Evolutionary conservation across 2,329 filamentous ascomycete species (phyloP), one percentile per base, ranked within the genome.

Genomic region (Decorospora gaudefroyi): DNA sequence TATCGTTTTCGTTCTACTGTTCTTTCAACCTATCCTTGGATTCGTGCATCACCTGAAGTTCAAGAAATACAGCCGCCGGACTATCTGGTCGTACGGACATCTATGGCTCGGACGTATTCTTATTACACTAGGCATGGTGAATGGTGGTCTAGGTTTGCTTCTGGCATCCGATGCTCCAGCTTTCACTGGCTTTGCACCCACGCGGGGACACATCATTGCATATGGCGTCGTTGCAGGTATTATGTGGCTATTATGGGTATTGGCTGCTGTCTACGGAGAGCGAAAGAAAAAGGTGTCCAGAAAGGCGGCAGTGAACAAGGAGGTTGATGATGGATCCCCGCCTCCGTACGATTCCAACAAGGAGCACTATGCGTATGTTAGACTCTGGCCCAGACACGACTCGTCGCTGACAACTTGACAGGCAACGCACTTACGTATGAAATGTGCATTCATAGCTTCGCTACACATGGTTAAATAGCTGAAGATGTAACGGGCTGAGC

Each of bases 21-120:
- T 83, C 7, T 78, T 84, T 51, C 78, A 81, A 51, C 78, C 78
- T 0, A 62, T 74, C 1, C 69, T 79, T 21, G 79, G 79, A 2
- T 51, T 74, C 7, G 46, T 79, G 2, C 79, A 82, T 46, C 79
- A 82, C 54, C 53, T 68, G 6, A 61, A 74, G 46, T 82, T 72
- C 62, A 74, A 74, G 40, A 75, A 73, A 48, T 70, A 72, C 4
- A 69, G 68, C 5, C 62, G 68, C 3, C 72, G 76, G 26, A 75
- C 72, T 1, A 42, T 72, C 8, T 76, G 73, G 61, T 76, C 75
- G 1, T 72, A 76, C 47, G 70, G 67, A 2, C 79, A 83, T 59
- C 67, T 80, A 18, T 82, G 79, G 79, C 65, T 80, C 13, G 79
- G 79, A 7, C 69, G 79, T 1, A 59, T 72, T 16, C 67, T 75